Evolutionary conservation across 371 early-diverging fungal species (phyloP), one percentile per base, ranked within the genome.

Genomic region (Mucor piriformis): DNA sequence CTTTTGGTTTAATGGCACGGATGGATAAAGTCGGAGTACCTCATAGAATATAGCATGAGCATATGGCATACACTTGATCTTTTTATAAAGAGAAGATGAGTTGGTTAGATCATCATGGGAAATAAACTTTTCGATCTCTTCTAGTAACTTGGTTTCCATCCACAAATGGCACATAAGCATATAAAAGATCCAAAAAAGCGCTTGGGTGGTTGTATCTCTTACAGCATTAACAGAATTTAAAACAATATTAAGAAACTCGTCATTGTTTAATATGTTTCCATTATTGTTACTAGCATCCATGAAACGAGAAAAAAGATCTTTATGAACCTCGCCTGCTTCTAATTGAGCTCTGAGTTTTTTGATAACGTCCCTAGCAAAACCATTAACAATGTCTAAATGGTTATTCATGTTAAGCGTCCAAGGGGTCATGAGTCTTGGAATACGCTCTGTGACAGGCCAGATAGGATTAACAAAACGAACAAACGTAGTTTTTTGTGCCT

Each of bases 141-240:
- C 76, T 21, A 83, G 57, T 13, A 92, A 61, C 46, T 76, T 83
- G 16, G 54, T 49, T 57, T 87, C 81, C 0, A 87, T 81, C 1
- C 70, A 59, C 0, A 86, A 82, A 47, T 85, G 74, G 24, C 75
- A 69, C 49, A 79, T 64, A 18, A 92, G 72, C 32, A 71, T 71
- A 49, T 79, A 88, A 57, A 88, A 82, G 24, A 83, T 77, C 92
- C 92, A 92, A 6, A 82, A 81, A 11, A 91, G 76, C 1, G 88
- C 84, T 59, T 88, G 88, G 0, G 89, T 87, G 2, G 91, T 91
- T 0, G 89, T 88, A 51, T 90, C 89, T 13, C 89, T 73, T 3
- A 75, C 81, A 20, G 80, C 88, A 62, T 89, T 83, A 54, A 89
- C 80, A 63, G 89, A 85, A 71, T 89, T 92, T 48, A 91, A 54